Evolutionary conservation across 495 filamentous ascomycete species (phyloP), one percentile per base, ranked within the genome.

Genomic region (Tetracladium marchalianum): DNA sequence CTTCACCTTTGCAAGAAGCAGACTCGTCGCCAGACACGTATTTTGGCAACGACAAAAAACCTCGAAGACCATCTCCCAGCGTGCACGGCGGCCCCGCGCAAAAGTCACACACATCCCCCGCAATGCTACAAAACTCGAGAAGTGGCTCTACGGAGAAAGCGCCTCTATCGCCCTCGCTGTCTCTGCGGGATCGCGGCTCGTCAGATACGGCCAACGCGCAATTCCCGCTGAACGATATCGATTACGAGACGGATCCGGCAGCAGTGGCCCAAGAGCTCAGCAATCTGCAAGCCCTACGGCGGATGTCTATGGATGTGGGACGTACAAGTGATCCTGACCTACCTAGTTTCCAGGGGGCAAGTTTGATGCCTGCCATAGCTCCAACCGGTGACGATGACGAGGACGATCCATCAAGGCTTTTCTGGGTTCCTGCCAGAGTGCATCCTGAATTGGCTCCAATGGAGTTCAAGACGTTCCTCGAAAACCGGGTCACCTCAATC

Each of bases 281-380:
- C 64, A 99, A 97, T 59, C 66, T 99, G 42, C 90, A 95, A 57
- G 92, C 93, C 11, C 77, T 99, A 47, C 81, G 92, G 50, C 82
- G 92, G 46, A 90, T 99, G 86, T 97, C 92, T 12, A 97, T 99
- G 93, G 90, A 96, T 64, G 92, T 94, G 11, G 84, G 85, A 44
- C 85, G 82, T 35, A 78, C 83, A n/a, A 80, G 77, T 44, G 92
- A 99, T 61, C 92, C 92, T 4, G 92, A 99, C 62, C 71, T 99
- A 43, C 87, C 93, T 31, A 82, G 83, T 11, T 95, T 92, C 65
- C 78, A 77, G 45, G 64, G 65, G 36, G 65, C 74, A 50, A 72
- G 72, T 11, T 54, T 78, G 15, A 67, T 76, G 56, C 83, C 89
- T 1, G 77, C 86, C 4, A 71, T 80, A 49, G 79, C 89, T 6